Evolutionary conservation across 2,329 filamentous ascomycete genomes (phyloP).

Genomic region (Aspergillus niger): DNA sequence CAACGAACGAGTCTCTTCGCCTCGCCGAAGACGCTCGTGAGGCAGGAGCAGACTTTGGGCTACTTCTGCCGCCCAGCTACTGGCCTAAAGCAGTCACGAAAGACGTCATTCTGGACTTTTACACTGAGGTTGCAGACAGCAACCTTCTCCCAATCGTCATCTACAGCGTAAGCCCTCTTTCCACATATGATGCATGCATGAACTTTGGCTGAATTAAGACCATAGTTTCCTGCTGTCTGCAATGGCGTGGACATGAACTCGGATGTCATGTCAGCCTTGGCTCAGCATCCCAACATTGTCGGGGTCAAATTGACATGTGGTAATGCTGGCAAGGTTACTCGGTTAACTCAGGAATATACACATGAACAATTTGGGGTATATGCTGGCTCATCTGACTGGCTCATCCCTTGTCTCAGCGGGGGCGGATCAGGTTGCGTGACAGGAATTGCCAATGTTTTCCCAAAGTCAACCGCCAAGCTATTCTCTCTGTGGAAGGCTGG

Average conservation of each 20-base stretch:
- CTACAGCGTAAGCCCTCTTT: constrained; percentile 43
- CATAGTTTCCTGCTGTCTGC: constrained; percentile 38
- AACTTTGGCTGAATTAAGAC: not conserved
- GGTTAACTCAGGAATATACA: constrained; percentile 45
- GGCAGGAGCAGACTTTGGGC: constrained; percentile 43
- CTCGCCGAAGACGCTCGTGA: constrained; percentile 41
- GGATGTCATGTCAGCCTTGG: constrained; percentile 62
- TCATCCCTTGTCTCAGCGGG: constrained; percentile 44
- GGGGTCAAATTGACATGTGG: constrained; percentile 73
- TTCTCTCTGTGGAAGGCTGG: constrained; percentile 47
- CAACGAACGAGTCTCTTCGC: constrained; percentile 46
- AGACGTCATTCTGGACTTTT: constrained; percentile 40
- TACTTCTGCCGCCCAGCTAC: constrained; percentile 46
- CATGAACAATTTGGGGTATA: constrained; percentile 48
- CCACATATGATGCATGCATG: too few relatives aligned
- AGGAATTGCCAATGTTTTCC: constrained; percentile 53
- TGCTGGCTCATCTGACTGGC: constrained; percentile 49
- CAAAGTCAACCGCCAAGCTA: constrained; percentile 43
- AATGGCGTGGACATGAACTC: constrained; percentile 52
- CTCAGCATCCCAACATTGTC: constrained; percentile 65
- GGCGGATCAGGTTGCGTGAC: constrained; percentile 50
- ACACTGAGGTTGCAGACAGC: constrained; percentile 41
- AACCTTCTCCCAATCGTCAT: constrained; percentile 46
- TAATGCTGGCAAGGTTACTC: constrained; percentile 70
- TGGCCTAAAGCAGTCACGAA: constrained; percentile 42